These are phyloP conservation scores for Malassezia arunalokei DNA, from an alignment of 1,284 basidiomycete genomes.

Conservation along the genomic window DNA sequence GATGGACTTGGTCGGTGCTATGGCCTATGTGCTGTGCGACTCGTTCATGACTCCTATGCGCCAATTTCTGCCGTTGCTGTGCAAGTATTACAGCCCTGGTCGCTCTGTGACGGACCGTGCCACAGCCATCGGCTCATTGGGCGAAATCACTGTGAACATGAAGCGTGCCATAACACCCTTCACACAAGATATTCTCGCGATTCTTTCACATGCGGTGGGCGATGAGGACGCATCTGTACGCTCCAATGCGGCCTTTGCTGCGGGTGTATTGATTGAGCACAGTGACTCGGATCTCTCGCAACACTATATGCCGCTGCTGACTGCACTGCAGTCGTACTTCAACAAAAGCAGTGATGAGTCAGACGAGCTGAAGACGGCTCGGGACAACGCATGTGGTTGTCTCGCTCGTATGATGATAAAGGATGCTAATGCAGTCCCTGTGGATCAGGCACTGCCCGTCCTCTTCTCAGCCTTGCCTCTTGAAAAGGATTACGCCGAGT, in stretches of 20 bases:
- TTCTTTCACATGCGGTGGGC: constrained; percentile 54
- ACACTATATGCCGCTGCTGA: constrained; percentile 70
- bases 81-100: constrained; percentile 77
- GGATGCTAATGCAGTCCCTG: constrained; percentile 67
- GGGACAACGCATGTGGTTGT: constrained; percentile 90
- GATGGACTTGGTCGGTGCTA: constrained; percentile 79
- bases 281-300: constrained; percentile 67
- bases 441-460: constrained; percentile 72
- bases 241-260: constrained; percentile 89
- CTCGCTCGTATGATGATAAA: constrained; percentile 77
- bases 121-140: constrained; percentile 81
- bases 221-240: constrained; percentile 84
- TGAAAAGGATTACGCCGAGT: constrained; percentile 64
- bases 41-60: constrained; percentile 77
- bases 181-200: constrained; percentile 53
- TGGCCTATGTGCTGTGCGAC: constrained; percentile 70
- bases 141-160: constrained; percentile 89
- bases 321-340: constrained; percentile 72
- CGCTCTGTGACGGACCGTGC: constrained; percentile 82
- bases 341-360: constrained; percentile 53
- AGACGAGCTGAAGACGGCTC: constrained; percentile 63
- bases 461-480: constrained; percentile 73
- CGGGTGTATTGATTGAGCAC: constrained; percentile 82
- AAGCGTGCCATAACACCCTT: constrained; percentile 72
- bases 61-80: constrained; percentile 76